Conservation (phyloP, 2,329 filamentous ascomycete genomes). For the Neocatenulostroma microsporum region DNA sequence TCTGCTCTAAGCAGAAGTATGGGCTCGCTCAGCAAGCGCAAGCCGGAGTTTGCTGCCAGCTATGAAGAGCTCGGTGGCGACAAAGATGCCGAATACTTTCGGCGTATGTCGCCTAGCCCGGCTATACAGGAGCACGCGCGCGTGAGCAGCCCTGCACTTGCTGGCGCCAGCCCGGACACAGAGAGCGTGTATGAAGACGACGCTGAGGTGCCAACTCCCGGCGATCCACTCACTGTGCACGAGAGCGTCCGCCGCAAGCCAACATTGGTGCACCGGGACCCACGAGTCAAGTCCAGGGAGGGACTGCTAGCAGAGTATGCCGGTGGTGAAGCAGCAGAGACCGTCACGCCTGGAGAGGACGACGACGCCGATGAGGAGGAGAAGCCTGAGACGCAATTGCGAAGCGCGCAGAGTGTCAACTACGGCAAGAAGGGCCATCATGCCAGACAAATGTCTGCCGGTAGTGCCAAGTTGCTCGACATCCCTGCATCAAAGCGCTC, state of each 20-base stretch:
- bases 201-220: background rate
- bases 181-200: slow-evolving; percentile 15
- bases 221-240: slow-evolving; percentile 31
- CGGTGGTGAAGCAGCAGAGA: slow-evolving; percentile 19
- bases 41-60: slow-evolving; percentile 49
- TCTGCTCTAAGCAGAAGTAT: slow-evolving; percentile 41
- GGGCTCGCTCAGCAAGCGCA: slow-evolving; percentile 35
- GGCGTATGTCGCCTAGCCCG: slow-evolving; percentile 8
- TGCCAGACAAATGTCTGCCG: slow-evolving; percentile 64
- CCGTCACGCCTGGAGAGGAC: slow-evolving; percentile 24
- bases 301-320: slow-evolving; percentile 49
- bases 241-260: slow-evolving; percentile 49
- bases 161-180: slow-evolving; percentile 44
- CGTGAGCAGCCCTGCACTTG: slow-evolving; percentile 9
- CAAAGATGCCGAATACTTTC: slow-evolving; percentile 68
- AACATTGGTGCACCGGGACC: slow-evolving; percentile 55
- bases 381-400: slow-evolving; percentile 32
- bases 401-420: slow-evolving; percentile 64
- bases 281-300: slow-evolving; percentile 54
- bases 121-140: slow-evolving; percentile 4
- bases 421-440: slow-evolving; percentile 55
- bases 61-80: slow-evolving; percentile 56
- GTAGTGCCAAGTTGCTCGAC: slow-evolving; percentile 67
- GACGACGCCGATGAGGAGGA: slow-evolving; percentile 19
- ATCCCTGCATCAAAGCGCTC: slow-evolving; percentile 9